phyloP scores from a whole-genome alignment of 345 rosid species.

The Citropsis articulata region DNA sequence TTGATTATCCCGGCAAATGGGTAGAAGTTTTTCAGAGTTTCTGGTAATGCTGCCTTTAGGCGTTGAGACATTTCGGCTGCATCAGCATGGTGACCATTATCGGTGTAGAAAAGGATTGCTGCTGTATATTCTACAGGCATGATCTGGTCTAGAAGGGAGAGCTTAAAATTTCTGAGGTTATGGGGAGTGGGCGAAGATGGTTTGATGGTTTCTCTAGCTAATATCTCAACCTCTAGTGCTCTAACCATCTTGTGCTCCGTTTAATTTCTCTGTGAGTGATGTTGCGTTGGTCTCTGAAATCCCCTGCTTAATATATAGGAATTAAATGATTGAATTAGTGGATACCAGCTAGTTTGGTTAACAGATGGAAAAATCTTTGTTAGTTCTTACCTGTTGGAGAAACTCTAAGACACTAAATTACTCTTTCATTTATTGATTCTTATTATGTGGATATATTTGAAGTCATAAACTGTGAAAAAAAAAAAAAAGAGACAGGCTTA shows the following conservation, averaged over 20 bases:
- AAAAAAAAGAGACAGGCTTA: too few species aligned
- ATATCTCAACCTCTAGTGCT: background rate
- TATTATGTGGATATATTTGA: too few species aligned
- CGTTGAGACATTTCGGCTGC: conserved; percentile 6
- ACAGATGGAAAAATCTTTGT: background rate
- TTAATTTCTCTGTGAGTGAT: background rate
- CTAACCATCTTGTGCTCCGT: background rate
- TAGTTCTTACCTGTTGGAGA: background rate
- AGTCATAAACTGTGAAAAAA: too few species aligned
- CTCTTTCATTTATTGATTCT: too few species aligned
- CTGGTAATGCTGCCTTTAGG: conserved; percentile 21
- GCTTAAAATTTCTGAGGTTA: conserved; percentile 12
- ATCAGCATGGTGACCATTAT: background rate
- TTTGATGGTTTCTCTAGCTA: conserved; percentile 12
- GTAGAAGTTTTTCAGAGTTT: conserved; percentile 15
- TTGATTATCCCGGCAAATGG: conserved; percentile 24
- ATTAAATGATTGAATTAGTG: background rate
- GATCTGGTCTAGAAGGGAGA: conserved; percentile 39
- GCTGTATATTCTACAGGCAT: conserved; percentile 24
- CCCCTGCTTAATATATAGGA: background rate
- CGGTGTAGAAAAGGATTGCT: conserved; percentile 20
- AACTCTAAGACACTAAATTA: background rate
- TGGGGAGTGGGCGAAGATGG: conserved; percentile 31
- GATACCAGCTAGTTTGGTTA: background rate
- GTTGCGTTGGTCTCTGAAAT: background rate